Percentiles rank a stretch among this genome's conserved stretches.
Conservation (phyloP, 139 green algal species). For the Closterium sp. region DNA sequence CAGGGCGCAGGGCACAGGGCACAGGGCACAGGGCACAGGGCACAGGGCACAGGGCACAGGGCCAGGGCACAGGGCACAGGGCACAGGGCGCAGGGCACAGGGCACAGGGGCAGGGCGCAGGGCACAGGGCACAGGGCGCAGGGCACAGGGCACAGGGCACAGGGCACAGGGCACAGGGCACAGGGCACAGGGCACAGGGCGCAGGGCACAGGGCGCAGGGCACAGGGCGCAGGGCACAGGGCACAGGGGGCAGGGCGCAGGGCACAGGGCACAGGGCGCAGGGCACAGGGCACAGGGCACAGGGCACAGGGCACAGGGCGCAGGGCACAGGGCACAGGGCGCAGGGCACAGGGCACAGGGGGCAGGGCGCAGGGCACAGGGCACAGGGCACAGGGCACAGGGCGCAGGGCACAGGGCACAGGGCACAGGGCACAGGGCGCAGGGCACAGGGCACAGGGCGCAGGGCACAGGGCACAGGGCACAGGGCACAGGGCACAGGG, state of each 20-base stretch:
- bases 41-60: background rate
- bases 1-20: background rate
- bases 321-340: background rate
- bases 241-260: no score
- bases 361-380: background rate
- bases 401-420: background rate
- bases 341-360: background rate
- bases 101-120: no score
- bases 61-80: background rate
- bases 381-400: background rate
- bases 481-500: background rate
- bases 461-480: background rate
- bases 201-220: background rate
- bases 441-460: background rate
- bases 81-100: background rate
- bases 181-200: background rate
- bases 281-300: background rate
- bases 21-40: background rate
- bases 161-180: background rate
- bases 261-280: background rate
- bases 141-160: background rate
- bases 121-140: background rate
- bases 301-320: background rate
- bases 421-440: background rate
- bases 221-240: background rate